Conservation (phyloP, 1,284 basidiomycete genomes). For the Austropuccinia psidii region DNA sequence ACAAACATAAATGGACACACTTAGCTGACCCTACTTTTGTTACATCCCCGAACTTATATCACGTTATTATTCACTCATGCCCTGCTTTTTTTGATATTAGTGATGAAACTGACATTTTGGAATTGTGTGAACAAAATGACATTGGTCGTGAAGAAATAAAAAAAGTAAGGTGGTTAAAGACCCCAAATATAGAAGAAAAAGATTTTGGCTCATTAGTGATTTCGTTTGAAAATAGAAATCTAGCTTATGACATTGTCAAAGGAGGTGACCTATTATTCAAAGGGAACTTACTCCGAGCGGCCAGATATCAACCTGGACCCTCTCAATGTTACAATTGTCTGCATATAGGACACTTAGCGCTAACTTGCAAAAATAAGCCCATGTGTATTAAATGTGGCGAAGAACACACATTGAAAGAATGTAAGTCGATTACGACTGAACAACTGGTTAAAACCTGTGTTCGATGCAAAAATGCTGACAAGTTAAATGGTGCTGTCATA, state of each 20-base stretch:
- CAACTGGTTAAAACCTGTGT: too few species aligned
- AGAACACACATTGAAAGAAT: too few species aligned
- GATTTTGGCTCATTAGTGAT: background rate
- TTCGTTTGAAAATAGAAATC: background rate
- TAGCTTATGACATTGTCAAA: background rate
- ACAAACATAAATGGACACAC: slow-evolving; percentile 6
- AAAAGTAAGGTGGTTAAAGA: background rate
- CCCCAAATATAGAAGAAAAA: background rate
- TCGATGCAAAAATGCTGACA: too few species aligned
- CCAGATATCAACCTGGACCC: background rate
- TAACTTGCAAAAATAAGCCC: background rate
- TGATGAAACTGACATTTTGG: background rate
- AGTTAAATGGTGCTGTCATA: too few species aligned
- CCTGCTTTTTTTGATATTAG: background rate
- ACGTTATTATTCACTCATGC: background rate
- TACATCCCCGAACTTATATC: background rate
- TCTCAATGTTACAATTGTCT: background rate
- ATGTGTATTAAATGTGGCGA: background rate
- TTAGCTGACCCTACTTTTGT: background rate
- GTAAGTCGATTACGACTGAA: too few species aligned
- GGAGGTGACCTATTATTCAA: background rate
- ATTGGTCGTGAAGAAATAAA: background rate
- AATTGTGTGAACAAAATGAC: background rate
- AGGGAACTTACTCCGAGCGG: background rate
- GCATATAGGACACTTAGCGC: background rate